phyloP scores from a whole-genome alignment of 2,329 filamentous ascomycete species.

The Talaromyces sp. region DNA sequence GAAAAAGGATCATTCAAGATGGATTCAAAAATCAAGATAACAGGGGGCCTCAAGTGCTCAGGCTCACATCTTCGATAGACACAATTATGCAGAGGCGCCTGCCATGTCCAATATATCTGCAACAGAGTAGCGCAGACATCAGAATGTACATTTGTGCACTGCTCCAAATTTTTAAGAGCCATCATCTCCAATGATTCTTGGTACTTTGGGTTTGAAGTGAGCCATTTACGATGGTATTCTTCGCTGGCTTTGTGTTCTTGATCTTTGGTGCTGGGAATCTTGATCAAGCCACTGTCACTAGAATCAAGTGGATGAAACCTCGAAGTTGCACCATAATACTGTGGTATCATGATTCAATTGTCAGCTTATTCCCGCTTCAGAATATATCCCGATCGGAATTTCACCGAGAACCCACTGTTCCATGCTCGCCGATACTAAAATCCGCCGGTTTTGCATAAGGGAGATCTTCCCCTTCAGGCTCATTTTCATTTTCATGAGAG shows the following conservation, averaged over 20 bases:
- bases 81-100: constrained; percentile 24
- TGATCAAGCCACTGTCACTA: not conserved
- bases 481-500: constrained; percentile 7
- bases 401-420: constrained; percentile 8
- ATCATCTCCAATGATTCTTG: constrained; percentile 13
- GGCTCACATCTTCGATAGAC: constrained; percentile 24
- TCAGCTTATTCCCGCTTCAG: not conserved
- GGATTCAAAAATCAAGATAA: too few relatives aligned
- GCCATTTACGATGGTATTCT: constrained; percentile 19
- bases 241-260: constrained; percentile 10
- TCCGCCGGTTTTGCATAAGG: constrained; percentile 8
- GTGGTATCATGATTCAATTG: not conserved
- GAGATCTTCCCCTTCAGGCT: constrained; percentile 3
- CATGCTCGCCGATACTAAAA: constrained; percentile 17
- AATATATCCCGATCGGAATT: not conserved
- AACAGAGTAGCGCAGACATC: constrained; percentile 13
- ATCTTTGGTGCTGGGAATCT: not conserved
- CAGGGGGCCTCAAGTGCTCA: not conserved
- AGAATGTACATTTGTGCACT: constrained; percentile 9
- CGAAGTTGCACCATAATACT: constrained; percentile 20
- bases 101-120: constrained; percentile 25
- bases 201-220: constrained; percentile 11
- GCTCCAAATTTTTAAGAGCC: constrained; percentile 9
- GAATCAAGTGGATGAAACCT: constrained; percentile 15
- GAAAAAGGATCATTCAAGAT: too few relatives aligned